A percentile compares a stretch with the other conserved stretches of the same genome.
phyloP scores from a whole-genome alignment of 306 rosid species.

The Clitoria ternatea region DNA sequence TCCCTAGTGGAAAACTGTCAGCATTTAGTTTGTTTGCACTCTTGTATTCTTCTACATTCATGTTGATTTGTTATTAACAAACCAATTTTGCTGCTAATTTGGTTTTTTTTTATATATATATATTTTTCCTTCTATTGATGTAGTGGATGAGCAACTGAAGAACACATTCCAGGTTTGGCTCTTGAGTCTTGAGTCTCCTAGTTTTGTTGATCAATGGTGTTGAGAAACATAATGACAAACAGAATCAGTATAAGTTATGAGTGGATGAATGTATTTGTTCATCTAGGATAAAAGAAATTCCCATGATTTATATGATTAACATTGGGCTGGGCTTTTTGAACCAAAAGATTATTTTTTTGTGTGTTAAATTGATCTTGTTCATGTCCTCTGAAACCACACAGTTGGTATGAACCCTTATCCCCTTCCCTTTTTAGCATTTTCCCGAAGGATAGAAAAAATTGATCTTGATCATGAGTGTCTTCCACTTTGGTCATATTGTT shows the following conservation, averaged over 20 bases:
- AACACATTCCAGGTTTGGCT: slow-evolving; percentile 1
- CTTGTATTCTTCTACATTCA: neutral
- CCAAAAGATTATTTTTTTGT: neutral
- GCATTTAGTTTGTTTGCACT: neutral
- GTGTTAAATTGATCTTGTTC: neutral
- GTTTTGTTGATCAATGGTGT: neutral
- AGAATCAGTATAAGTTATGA: neutral
- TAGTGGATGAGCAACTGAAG: neutral
- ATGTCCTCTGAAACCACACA: no score
- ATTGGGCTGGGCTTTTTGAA: neutral
- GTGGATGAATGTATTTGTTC: neutral
- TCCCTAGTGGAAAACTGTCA: slow-evolving; percentile 1
- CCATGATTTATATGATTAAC: neutral
- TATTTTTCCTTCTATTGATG: neutral
- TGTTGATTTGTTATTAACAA: neutral
- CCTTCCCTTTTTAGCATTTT: no score
- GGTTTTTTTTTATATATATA: neutral
- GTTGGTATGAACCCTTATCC: no score
- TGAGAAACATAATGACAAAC: neutral
- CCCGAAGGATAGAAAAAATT: no score
- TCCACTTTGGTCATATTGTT: no score
- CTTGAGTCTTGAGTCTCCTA: neutral
- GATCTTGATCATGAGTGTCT: neutral
- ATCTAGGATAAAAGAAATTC: neutral
- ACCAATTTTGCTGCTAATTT: neutral